phyloP scores from a whole-genome alignment of 2,329 filamentous ascomycete species.

The Colletotrichum salicis region DNA sequence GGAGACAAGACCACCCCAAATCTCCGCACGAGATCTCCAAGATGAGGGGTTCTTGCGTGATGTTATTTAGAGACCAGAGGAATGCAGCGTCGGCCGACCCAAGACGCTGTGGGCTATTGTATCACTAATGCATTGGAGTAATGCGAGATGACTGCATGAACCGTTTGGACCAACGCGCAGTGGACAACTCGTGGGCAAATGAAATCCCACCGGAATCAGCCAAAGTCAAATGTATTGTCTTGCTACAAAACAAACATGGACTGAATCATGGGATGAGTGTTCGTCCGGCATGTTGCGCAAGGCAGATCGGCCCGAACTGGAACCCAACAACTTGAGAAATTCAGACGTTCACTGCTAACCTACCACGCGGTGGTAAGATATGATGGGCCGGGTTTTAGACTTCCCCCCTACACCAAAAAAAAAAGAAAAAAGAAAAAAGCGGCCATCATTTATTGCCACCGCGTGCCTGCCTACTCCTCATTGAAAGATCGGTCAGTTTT shows the following conservation, averaged over 20 bases:
- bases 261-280: neutral
- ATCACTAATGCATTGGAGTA: neutral
- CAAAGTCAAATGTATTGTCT: neutral
- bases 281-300: conserved; percentile 3
- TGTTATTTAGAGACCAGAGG: neutral
- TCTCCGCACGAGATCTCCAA: neutral
- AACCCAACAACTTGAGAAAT: neutral
- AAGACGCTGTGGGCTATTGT: neutral
- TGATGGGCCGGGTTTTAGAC: too few species aligned
- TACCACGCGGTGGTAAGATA: too few species aligned
- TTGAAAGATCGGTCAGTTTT: neutral
- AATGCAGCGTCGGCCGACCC: neutral
- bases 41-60: neutral
- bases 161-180: neutral
- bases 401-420: too few species aligned
- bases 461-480: neutral
- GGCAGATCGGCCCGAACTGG: neutral
- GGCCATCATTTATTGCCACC: too few species aligned
- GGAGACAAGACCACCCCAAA: neutral
- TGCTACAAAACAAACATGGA: neutral
- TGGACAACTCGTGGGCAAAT: neutral
- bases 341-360: neutral
- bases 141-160: neutral
- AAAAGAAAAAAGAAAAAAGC: too few species aligned
- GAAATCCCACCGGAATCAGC: neutral